Base-by-base conservation (phyloP, 768 basidiomycete genomes). In the Suillus subalutaceus region DNA sequence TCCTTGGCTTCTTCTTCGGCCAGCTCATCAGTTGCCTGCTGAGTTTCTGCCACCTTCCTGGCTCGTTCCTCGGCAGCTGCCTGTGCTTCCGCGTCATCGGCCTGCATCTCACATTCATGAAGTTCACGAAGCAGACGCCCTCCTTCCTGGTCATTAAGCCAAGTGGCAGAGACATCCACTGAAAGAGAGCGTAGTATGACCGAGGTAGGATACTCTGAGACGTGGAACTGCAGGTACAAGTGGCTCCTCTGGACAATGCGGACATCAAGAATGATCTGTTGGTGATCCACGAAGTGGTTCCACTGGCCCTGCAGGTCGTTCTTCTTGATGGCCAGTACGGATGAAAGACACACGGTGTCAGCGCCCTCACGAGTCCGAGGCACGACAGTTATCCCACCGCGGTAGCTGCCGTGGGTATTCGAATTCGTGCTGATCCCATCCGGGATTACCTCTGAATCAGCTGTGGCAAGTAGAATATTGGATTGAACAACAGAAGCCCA, bases 111-210 rank as follows among this genome's bases (percentile, higher is more conserved):
- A 32, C 18, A 30, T 32, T 55, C 53, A 10, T 18, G 26, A 55
- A 55, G 53, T 18, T 55, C 30, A 18, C 18, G 53, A 18, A 53
- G 26, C 30, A 55, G 30, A 10, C 53, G 30, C 16, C 53, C 18
- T 55, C 30, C 53, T 55, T 55, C 30, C 53, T 55, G 53, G 18
- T 55, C 53, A 18, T 55, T 30, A 9, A 55, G 53, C 53, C 53
- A 55, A 32, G 53, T 55, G 16, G 53, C 53, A 16, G 53, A 55
- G 30, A 55, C 53, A 32, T 55, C 53, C 8, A 55, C 30, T 9
- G 53, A 55, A 32, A 55, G 30, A 32, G 53, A 30, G 53, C 53
- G 53, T 23, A 32, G 53, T 2, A 55, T 55, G 53, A 32, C 30
- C 8, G 53, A 32, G 15, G 53, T 32, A 32, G 53, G 53, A 32